phyloP scores from a whole-genome alignment of 306 rosid genomes.

The Pyrus betulifolia region DNA sequence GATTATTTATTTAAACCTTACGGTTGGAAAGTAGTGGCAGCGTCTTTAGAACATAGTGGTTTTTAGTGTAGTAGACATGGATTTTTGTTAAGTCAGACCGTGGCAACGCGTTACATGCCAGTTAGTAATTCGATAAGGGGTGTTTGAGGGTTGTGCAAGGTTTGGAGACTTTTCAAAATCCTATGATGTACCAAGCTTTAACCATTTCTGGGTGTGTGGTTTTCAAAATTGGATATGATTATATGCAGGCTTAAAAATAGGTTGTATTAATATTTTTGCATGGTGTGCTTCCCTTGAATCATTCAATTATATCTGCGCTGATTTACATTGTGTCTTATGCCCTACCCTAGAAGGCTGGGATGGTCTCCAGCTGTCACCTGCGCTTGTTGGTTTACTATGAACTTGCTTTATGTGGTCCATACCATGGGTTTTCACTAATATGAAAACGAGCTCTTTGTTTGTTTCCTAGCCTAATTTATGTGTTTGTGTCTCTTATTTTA shows the following conservation, averaged over 20 bases:
- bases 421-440: neutral
- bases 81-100: neutral
- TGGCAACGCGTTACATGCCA: neutral
- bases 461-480: neutral
- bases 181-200: neutral
- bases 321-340: neutral
- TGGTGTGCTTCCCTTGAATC: neutral
- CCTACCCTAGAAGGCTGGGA: neutral
- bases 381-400: neutral
- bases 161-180: neutral
- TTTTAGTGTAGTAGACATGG: neutral
- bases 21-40: neutral
- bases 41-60: neutral
- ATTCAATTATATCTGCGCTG: neutral
- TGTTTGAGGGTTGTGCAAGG: neutral
- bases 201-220: neutral
- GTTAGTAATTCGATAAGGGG: neutral
- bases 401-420: neutral
- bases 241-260: neutral
- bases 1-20: neutral
- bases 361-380: neutral
- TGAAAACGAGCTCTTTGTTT: conserved; percentile 5
- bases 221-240: neutral
- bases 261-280: neutral
- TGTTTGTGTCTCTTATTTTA: conserved; percentile 5